Percentiles rank a stretch among this genome's conserved stretches.
phyloP scores from a whole-genome alignment of 1,284 basidiomycete species.

The Austroboletus niveus region DNA sequence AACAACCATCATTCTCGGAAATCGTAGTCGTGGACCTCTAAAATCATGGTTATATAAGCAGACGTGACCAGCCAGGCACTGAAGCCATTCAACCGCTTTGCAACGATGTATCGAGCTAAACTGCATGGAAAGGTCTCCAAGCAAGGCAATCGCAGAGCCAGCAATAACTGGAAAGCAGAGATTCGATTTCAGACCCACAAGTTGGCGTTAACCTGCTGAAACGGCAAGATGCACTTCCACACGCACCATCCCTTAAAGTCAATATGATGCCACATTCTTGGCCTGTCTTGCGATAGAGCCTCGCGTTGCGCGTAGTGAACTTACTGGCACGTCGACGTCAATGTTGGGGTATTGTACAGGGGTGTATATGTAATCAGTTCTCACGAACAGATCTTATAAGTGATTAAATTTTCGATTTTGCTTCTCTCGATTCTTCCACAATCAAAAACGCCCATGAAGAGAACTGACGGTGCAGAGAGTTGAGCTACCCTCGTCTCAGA shows the following conservation, averaged over 20 bases:
- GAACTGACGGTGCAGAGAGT: constrained; percentile 43
- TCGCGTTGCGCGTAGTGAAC: no score
- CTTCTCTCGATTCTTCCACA: constrained; percentile 46
- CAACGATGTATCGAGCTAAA: no score
- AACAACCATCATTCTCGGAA: constrained; percentile 4
- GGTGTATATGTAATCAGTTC: constrained; percentile 19
- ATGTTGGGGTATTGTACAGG: neutral
- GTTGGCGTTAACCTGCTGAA: no score
- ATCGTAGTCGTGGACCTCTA: neutral
- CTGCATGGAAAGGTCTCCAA: no score
- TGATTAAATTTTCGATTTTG: neutral
- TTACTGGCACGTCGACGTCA: neutral
- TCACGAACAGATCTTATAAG: constrained; percentile 11
- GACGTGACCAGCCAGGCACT: neutral
- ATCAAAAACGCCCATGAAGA: constrained; percentile 51
- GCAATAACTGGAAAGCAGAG: no score
- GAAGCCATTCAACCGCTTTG: no score
- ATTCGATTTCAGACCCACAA: no score
- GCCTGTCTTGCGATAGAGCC: no score
- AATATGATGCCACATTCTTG: no score
- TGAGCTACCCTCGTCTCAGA: constrained; percentile 37
- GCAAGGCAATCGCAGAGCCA: no score
- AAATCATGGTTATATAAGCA: constrained; percentile 21
- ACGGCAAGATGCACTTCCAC: no score
- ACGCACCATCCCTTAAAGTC: no score